Conservation (phyloP, 1,284 basidiomycete species). For the Coniferiporia weirii region DNA sequence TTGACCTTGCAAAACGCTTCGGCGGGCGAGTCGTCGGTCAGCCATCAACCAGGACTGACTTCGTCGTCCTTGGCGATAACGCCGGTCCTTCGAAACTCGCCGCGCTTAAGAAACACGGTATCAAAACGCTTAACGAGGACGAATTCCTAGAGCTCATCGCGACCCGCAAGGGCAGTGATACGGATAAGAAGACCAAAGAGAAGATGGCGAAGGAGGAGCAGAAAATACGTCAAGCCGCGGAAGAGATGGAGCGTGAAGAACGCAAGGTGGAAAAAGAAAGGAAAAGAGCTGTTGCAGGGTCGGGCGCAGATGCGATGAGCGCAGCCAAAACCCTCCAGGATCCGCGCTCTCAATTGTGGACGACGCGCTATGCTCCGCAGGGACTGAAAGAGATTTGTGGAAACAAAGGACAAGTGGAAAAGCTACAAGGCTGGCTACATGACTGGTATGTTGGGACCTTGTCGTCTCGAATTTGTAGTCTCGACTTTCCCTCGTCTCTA, state of each 20-base stretch:
- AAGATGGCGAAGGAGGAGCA: slow-evolving; percentile 80
- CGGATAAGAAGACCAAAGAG: slow-evolving; percentile 80
- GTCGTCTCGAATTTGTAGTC: neutral
- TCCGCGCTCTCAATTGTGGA: slow-evolving; percentile 78
- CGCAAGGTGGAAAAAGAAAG: slow-evolving; percentile 42
- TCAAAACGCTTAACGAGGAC: slow-evolving; percentile 83
- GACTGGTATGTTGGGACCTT: slow-evolving; percentile 60
- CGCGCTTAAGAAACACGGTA: slow-evolving; percentile 75
- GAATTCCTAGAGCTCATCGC: slow-evolving; percentile 81
- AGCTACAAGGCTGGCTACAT: slow-evolving; percentile 80
- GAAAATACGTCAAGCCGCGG: slow-evolving; percentile 67
- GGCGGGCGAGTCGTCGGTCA: slow-evolving; percentile 88
- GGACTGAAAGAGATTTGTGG: slow-evolving; percentile 90
- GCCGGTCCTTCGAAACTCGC: slow-evolving; percentile 87
- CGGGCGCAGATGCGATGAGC: slow-evolving; percentile 17
- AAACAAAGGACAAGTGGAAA: slow-evolving; percentile 89
- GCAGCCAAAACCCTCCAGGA: slow-evolving; percentile 35
- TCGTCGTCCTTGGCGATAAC: slow-evolving; percentile 83
- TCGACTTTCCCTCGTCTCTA: neutral
- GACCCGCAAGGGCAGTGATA: slow-evolving; percentile 43
- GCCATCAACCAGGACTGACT: slow-evolving; percentile 89
- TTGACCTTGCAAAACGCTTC: slow-evolving; percentile 87
- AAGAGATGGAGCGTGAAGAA: slow-evolving; percentile 71
- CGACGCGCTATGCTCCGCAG: slow-evolving; percentile 89
- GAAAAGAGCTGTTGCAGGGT: slow-evolving; percentile 16